Evolutionary conservation across 164 flowering plant species (phyloP).

Genomic region (Kalanchoe fedtschenkoi): DNA sequence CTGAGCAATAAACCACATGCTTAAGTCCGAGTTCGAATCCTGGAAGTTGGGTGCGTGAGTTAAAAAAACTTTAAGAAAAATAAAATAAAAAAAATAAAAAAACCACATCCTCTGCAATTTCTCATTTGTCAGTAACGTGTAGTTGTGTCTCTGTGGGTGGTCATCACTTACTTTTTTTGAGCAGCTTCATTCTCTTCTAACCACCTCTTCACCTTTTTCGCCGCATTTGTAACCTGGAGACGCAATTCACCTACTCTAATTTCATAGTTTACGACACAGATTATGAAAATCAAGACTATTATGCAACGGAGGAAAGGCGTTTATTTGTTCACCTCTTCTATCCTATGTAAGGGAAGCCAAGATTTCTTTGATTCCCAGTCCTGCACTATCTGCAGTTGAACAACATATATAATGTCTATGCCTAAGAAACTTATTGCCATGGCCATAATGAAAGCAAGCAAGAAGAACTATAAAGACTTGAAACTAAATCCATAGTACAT

Average conservation of each 20-base stretch:
- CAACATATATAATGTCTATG: too few relatives aligned
- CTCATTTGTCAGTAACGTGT: neutral
- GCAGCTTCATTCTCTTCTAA: slow-evolving; percentile 71
- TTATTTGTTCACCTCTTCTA: neutral
- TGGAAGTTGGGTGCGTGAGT: too few relatives aligned
- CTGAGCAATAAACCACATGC: too few relatives aligned
- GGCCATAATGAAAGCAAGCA: too few relatives aligned
- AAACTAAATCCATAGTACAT: neutral
- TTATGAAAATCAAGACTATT: neutral
- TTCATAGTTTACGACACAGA: neutral
- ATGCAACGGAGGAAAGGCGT: neutral
- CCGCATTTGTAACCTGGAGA: slow-evolving; percentile 50
- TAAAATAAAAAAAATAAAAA: too few relatives aligned
- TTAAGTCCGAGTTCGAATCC: too few relatives aligned
- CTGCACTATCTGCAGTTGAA: too few relatives aligned
- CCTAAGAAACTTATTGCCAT: too few relatives aligned
- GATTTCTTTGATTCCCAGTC: too few relatives aligned
- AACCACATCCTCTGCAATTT: too few relatives aligned
- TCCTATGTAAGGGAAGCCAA: too few relatives aligned
- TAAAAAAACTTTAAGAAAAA: too few relatives aligned
- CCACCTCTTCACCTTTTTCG: slow-evolving; percentile 67
- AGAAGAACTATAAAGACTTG: neutral
- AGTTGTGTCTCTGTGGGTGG: neutral
- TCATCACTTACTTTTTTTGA: slow-evolving; percentile 67
- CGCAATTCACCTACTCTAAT: neutral